These are phyloP conservation scores for Escovopsis weberi DNA, from an alignment of 2,329 filamentous ascomycete genomes.

Conservation along the genomic window DNA sequence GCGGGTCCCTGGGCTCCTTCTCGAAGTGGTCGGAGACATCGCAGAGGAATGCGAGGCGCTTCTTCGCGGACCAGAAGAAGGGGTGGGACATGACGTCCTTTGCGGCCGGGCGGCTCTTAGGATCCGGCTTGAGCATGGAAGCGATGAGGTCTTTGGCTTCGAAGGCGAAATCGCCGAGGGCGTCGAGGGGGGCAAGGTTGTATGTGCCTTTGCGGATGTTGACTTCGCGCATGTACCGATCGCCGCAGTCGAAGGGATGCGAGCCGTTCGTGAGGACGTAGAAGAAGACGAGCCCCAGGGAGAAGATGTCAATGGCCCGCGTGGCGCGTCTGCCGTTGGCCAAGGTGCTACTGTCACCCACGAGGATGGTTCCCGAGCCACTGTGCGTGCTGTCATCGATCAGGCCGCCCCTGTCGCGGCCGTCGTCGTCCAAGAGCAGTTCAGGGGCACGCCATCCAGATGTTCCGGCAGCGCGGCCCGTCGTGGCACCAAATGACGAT, in stretches of 20 bases:
- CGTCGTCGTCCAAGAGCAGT: slow-evolving; percentile 68
- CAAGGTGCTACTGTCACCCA: slow-evolving; percentile 40
- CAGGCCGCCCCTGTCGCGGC: slow-evolving; percentile 29
- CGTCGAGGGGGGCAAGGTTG: slow-evolving; percentile 54
- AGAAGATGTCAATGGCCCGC: slow-evolving; percentile 94
- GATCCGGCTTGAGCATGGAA: slow-evolving; percentile 53
- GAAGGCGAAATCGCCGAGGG: slow-evolving; percentile 67
- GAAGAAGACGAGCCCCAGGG: slow-evolving; percentile 92
- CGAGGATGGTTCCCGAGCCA: slow-evolving; percentile 43
- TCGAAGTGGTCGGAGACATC: slow-evolving; percentile 96
- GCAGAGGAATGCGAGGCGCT: slow-evolving; percentile 82
- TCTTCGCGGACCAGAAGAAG: slow-evolving; percentile 90
- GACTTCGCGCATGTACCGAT: slow-evolving; percentile 88
- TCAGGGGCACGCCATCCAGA: slow-evolving; percentile 95
- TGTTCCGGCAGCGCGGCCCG: slow-evolving; percentile 82
- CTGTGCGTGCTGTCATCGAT: slow-evolving; percentile 43
- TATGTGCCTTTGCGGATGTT: slow-evolving; percentile 89
- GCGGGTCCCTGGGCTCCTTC: slow-evolving; percentile 74
- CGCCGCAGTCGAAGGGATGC: slow-evolving; percentile 89
- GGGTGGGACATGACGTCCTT: slow-evolving; percentile 77
- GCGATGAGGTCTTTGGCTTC: slow-evolving; percentile 80
- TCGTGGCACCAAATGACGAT: slow-evolving; percentile 88
- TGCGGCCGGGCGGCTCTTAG: slow-evolving; percentile 52
- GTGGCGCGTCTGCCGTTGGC: slow-evolving; percentile 62
- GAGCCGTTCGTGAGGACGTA: slow-evolving; percentile 89